Percentiles rank a stretch among this genome's conserved stretches.
Conservation (phyloP, 768 basidiomycete species). For the Asterophora parasitica region DNA sequence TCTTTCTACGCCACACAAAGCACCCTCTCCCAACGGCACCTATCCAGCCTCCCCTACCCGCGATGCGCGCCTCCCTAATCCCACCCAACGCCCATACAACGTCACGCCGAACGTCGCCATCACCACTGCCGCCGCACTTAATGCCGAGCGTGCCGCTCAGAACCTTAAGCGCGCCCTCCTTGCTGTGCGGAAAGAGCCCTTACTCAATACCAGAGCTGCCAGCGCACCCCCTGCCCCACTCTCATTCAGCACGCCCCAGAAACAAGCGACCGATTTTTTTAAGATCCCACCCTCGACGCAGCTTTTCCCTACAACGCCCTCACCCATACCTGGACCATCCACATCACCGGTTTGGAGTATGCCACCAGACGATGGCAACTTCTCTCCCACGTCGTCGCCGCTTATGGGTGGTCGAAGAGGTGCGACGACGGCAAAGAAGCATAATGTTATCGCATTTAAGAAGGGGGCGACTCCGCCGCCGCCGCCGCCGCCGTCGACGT, state of each 20-base stretch:
- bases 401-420: slow-evolving; percentile 29
- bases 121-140: slow-evolving; percentile 76
- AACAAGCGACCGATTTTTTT: slow-evolving; percentile 18
- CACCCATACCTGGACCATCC: slow-evolving; percentile 2
- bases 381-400: slow-evolving; percentile 23
- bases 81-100: slow-evolving; percentile 29
- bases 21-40: not conserved
- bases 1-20: not conserved
- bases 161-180: slow-evolving; percentile 67
- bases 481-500: slow-evolving; percentile 31
- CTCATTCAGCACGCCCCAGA: slow-evolving; percentile 35
- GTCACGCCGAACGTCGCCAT: slow-evolving; percentile 64
- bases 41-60: slow-evolving; percentile 19
- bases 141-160: slow-evolving; percentile 71
- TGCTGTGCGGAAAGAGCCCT: slow-evolving; percentile 53
- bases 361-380: slow-evolving; percentile 40
- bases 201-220: slow-evolving; percentile 56
- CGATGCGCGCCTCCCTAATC: slow-evolving; percentile 40
- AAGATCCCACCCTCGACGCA: slow-evolving; percentile 19
- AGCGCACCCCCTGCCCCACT: slow-evolving; percentile 30
- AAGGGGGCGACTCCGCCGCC: slow-evolving; percentile 23
- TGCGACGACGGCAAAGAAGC: slow-evolving; percentile 32
- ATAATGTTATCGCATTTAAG: slow-evolving; percentile 35
- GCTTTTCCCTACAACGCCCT: slow-evolving; percentile 21
- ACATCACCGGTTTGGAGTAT: slow-evolving; percentile 24